Conservation (phyloP, 2,329 filamentous ascomycete species). For the Rutstroemia sp. region DNA sequence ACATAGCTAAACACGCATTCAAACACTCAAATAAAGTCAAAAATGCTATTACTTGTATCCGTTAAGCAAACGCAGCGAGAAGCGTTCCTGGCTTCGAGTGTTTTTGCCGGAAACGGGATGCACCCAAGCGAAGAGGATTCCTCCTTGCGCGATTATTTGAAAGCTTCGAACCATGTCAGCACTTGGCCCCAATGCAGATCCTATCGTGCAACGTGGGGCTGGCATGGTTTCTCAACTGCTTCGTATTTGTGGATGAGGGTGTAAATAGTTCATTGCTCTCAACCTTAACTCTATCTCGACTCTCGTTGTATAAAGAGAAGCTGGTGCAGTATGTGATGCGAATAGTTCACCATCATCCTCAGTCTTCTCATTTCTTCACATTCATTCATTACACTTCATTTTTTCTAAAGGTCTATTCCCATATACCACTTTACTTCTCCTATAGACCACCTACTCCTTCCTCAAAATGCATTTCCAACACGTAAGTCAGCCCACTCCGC, state of each 20-base stretch:
- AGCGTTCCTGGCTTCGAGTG: too few species aligned
- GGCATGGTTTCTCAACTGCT: not conserved
- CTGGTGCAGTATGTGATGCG: not conserved
- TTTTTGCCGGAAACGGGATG: too few species aligned
- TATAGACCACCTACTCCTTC: not conserved
- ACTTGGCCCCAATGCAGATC: not conserved
- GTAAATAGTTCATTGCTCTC: not conserved
- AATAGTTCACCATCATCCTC: not conserved
- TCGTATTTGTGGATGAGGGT: not conserved
- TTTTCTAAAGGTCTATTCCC: too few species aligned
- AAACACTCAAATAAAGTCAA: too few species aligned
- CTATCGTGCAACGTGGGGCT: not conserved
- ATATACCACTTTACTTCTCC: not conserved
- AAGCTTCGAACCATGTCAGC: not conserved
- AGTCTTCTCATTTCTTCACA: not conserved
- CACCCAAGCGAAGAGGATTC: not conserved
- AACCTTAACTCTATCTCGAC: not conserved
- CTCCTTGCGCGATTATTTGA: too few species aligned
- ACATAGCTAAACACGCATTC: too few species aligned
- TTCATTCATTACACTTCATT: not conserved
- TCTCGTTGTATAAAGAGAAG: not conserved
- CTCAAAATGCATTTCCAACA: constrained; percentile 3
- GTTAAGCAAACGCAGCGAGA: too few species aligned
- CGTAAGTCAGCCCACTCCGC: not conserved
- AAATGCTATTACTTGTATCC: too few species aligned